Evolutionary conservation across 345 rosid species (phyloP), one percentile per base, ranked within the genome.

Genomic region (Limnanthes douglasii): DNA sequence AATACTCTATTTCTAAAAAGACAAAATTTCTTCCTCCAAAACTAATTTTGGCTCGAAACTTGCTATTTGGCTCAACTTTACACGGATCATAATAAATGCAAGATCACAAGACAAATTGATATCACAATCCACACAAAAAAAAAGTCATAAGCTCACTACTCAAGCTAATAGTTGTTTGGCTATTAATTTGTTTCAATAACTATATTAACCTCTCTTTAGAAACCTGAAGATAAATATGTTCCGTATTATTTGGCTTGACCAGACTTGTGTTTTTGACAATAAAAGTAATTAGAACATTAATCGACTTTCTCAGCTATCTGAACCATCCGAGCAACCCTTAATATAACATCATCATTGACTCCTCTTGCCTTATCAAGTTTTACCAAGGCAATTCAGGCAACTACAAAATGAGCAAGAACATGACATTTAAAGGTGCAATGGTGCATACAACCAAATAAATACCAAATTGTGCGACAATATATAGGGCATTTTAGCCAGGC

Each of bases 331-430:
- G 95, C 84, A 59, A 93, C 78, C 59, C 95, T 65, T 39, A 88
- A 64, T 41, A 83, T 38, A 33, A 79, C 82, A 59, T 88, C 97
- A 58, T 88, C n/a, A n/a, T n/a, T 93, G 40, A 88, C 97, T 21
- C 93, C 69, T 52, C 83, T 79, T 24, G 93, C 95, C 60, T 88
- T 88, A 63, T 88, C 95, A 59, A 95, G 97, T 65, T 88, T 88
- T 66, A 88, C 97, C 68, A 88, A 52, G 14, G 95, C 95, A 58
- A 88, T 88, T 53, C 95, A 67, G 38, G 97, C 80, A 50, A 88
- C 97, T 88, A 55, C 21, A 31, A 3, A 14, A 6, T 35, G 29
- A 6, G 12, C 5, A 40, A 41, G 30, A 22, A 6, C 20, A 46
- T 11, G 41, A 27, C n/a, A n/a, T n/a, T n/a, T n/a, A n/a, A n/a